Evolutionary conservation across 805 yeast genomes (phyloP).

Genomic region (Zygosaccharomyces rouxii): DNA sequence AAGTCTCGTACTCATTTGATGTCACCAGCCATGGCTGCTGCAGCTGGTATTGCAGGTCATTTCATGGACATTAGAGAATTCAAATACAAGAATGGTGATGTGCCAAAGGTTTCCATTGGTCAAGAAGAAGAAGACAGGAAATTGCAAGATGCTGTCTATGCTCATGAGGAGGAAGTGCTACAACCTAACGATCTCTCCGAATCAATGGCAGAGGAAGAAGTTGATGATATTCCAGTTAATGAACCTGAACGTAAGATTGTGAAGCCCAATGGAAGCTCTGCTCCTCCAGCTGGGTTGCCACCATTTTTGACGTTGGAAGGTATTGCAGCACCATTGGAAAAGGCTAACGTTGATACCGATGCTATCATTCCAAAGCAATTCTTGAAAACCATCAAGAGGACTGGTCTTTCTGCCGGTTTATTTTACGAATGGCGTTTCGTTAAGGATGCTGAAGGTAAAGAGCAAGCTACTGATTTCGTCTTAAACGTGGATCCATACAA

Average conservation of each 20-base stretch:
- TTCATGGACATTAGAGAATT: constrained; percentile 86
- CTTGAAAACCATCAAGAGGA: constrained; percentile 94
- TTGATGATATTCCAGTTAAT: constrained; percentile 60
- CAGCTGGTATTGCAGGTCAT: constrained; percentile 90
- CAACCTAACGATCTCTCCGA: constrained; percentile 49
- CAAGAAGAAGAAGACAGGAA: constrained; percentile 46
- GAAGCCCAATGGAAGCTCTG: constrained; percentile 24
- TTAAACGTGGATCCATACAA: constrained; percentile 83
- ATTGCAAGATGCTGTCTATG: constrained; percentile 65
- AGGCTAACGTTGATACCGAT: constrained; percentile 96
- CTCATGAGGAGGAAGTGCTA: constrained; percentile 61
- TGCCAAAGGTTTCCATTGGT: constrained; percentile 49
- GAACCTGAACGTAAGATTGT: constrained; percentile 20
- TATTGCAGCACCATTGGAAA: constrained; percentile 88
- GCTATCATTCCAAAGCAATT: constrained; percentile 99
- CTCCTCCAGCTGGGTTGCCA: constrained; percentile 57
- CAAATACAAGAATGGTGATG: constrained; percentile 55
- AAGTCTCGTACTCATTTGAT: constrained; percentile 90
- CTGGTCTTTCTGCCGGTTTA: constrained; percentile 83
- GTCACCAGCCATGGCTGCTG: constrained; percentile 99
- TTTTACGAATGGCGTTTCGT: constrained; percentile 86
- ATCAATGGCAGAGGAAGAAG: constrained; percentile 48
- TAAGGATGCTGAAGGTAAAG: constrained; percentile 65
- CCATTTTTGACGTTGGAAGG: constrained; percentile 74
- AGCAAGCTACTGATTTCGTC: constrained; percentile 81